A percentile compares a stretch with the other conserved stretches of the same genome.
Evolutionary conservation across 2,329 filamentous ascomycete genomes (phyloP).

Genomic region (Harringtonia lauricola): DNA sequence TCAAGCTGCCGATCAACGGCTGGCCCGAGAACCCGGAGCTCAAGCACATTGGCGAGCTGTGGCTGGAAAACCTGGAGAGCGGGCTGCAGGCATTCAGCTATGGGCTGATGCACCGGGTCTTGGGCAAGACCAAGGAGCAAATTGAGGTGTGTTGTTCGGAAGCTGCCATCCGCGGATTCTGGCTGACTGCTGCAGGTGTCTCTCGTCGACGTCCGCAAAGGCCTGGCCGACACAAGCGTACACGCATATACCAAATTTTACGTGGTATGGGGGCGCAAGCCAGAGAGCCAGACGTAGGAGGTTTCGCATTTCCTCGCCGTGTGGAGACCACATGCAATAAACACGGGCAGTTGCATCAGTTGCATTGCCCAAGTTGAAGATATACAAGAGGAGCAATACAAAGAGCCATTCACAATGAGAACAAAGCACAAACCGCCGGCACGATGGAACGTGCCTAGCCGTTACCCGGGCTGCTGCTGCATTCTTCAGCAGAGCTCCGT

Average conservation of each 20-base stretch:
- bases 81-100: conserved; percentile 21
- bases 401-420: too few species aligned
- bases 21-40: conserved; percentile 19
- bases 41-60: conserved; percentile 21
- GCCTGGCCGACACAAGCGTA: conserved; percentile 31
- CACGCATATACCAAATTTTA: conserved; percentile 39
- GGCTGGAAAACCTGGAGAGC: conserved; percentile 17
- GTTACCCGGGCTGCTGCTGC: too few species aligned
- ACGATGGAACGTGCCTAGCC: too few species aligned
- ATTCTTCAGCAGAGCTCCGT: too few species aligned
- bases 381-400: too few species aligned
- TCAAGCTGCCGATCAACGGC: conserved; percentile 21
- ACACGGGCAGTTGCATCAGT: too few species aligned
- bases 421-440: too few species aligned
- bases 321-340: too few species aligned
- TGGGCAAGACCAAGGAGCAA: conserved; percentile 29
- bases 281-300: too few species aligned
- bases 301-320: too few species aligned
- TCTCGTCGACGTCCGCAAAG: conserved; percentile 28
- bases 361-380: too few species aligned
- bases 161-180: background rate
- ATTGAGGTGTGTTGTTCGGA: conserved; percentile 28
- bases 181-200: background rate
- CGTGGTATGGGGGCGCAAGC: conserved; percentile 41
- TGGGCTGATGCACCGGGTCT: conserved; percentile 21